Evolutionary conservation across 2,329 filamentous ascomycete species (phyloP).

Genomic region (Botrytis paeoniae): DNA sequence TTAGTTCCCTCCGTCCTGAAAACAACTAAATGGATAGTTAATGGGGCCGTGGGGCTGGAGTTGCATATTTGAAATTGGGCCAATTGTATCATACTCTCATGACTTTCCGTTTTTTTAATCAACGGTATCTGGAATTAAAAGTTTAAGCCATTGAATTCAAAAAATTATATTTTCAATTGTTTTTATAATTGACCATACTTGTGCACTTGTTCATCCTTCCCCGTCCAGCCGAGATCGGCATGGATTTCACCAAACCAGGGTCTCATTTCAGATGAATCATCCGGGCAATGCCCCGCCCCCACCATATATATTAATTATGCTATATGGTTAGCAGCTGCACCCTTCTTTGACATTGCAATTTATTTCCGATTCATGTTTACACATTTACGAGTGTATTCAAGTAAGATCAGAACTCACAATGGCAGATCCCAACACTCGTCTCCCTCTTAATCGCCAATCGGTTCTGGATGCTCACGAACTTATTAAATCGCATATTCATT

Average conservation of each 20-base stretch:
- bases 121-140: conserved; percentile 38
- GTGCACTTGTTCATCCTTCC: background rate
- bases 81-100: conserved; percentile 39
- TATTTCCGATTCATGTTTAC: background rate
- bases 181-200: conserved; percentile 4
- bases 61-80: conserved; percentile 33
- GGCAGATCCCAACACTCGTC: conserved; percentile 53
- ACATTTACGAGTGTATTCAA: background rate
- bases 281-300: conserved; percentile 10
- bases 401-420: conserved; percentile 37
- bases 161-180: background rate
- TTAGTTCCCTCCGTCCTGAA: conserved; percentile 75
- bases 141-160: conserved; percentile 29
- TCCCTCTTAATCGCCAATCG: conserved; percentile 68
- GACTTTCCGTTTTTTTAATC: conserved; percentile 26
- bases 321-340: background rate
- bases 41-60: conserved; percentile 19
- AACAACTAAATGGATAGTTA: conserved; percentile 63
- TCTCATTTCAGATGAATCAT: conserved; percentile 5
- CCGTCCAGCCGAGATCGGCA: conserved; percentile 10
- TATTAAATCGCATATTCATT: conserved; percentile 74
- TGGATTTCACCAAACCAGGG: background rate
- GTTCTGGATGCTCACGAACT: conserved; percentile 69
- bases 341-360: background rate
- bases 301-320: background rate